These are phyloP conservation scores for Purpureocillium lavendulum DNA, from an alignment of 2,329 filamentous ascomycete species.

Conservation along the genomic window DNA sequence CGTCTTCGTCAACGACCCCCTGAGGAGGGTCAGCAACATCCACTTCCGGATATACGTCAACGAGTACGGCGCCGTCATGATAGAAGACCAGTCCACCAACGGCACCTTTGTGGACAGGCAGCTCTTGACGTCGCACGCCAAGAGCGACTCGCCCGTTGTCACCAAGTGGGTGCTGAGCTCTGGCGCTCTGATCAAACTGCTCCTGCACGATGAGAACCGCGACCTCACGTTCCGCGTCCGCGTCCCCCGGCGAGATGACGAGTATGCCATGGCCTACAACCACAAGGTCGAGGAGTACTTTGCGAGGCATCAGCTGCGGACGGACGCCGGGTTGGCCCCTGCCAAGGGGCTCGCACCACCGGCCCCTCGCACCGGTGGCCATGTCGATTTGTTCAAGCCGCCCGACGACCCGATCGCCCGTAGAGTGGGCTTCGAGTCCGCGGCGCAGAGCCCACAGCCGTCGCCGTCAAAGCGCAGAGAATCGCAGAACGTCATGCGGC, in stretches of 20 bases:
- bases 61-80: constrained; percentile 76
- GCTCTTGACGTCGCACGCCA: constrained; percentile 44
- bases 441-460: constrained; percentile 2
- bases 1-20: constrained; percentile 55
- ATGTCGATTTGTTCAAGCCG: constrained; percentile 26
- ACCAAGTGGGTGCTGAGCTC: constrained; percentile 56
- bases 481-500: constrained; percentile 26
- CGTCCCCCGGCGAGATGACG: constrained; percentile 66
- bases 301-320: constrained; percentile 21
- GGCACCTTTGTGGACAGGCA: constrained; percentile 78
- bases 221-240: constrained; percentile 80
- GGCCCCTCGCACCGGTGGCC: constrained; percentile 25
- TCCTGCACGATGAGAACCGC: constrained; percentile 37
- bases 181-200: constrained; percentile 66
- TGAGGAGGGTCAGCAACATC: constrained; percentile 78
- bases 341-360: constrained; percentile 8
- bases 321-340: constrained; percentile 32
- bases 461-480: constrained; percentile 16
- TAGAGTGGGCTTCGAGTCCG: constrained; percentile 4
- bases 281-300: constrained; percentile 65
- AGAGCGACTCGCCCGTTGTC: constrained; percentile 21
- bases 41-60: constrained; percentile 95
- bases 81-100: constrained; percentile 93
- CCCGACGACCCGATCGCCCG: constrained; percentile 10
- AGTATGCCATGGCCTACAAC: constrained; percentile 56